Evolutionary conservation across 2,329 filamentous ascomycete species (phyloP).

Genomic region (Neurospora sp.): DNA sequence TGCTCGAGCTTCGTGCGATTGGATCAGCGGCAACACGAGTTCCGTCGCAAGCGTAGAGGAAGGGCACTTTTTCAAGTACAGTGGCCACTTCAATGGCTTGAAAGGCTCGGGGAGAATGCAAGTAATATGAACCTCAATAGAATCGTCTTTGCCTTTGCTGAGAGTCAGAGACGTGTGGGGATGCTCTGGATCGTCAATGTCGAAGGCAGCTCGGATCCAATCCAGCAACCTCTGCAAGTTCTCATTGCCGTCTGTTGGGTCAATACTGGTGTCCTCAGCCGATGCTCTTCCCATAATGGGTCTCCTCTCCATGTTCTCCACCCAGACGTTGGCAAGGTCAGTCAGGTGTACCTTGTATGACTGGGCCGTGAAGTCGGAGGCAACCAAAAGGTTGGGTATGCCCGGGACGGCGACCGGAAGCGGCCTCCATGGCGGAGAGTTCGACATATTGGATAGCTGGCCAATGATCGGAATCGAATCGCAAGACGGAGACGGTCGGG

Average conservation of each 20-base stretch:
- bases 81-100: constrained; percentile 53
- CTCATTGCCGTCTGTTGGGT: constrained; percentile 57
- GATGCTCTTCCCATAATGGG: constrained; percentile 53
- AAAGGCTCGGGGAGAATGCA: constrained; percentile 54
- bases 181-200: constrained; percentile 34
- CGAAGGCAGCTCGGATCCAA: constrained; percentile 46
- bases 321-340: constrained; percentile 66
- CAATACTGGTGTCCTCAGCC: constrained; percentile 57
- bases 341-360: constrained; percentile 59
- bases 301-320: constrained; percentile 51
- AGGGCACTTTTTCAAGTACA: constrained; percentile 41
- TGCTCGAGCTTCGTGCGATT: constrained; percentile 31
- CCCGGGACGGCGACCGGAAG: constrained; percentile 33
- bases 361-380: constrained; percentile 38
- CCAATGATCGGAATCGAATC: neutral
- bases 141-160: constrained; percentile 25
- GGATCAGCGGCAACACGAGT: constrained; percentile 42
- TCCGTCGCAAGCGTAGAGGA: constrained; percentile 33
- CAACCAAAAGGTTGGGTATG: constrained; percentile 54
- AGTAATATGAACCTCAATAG: constrained; percentile 44
- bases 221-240: constrained; percentile 59
- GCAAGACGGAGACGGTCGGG: neutral
- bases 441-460: constrained; percentile 7
- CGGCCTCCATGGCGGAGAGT: constrained; percentile 32
- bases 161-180: constrained; percentile 36